Evolutionary conservation across 495 filamentous ascomycete genomes (phyloP).

Genomic region (Penicillium alfredii): DNA sequence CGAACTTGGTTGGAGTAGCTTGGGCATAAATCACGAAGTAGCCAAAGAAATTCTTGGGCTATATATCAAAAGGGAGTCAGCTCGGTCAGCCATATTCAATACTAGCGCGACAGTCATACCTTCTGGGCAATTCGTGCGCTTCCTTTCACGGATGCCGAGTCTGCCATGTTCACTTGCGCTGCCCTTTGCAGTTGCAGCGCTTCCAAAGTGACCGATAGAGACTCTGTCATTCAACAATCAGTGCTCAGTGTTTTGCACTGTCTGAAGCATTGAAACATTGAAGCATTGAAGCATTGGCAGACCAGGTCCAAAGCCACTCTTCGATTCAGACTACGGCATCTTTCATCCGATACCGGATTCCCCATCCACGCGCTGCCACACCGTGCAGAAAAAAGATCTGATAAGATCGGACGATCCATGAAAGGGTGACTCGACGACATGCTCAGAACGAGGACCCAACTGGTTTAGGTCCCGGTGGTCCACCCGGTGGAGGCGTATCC

Average conservation of each 20-base stretch:
- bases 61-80: background rate
- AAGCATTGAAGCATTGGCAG: too few species aligned
- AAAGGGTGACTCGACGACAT: too few species aligned
- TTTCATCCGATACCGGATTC: slow-evolving; percentile 12
- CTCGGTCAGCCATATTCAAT: too few species aligned
- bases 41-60: slow-evolving; percentile 5
- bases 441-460: too few species aligned
- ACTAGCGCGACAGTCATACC: background rate
- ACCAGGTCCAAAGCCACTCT: too few species aligned
- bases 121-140: background rate
- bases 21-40: slow-evolving; percentile 5
- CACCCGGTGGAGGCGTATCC: too few species aligned
- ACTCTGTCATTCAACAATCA: too few species aligned
- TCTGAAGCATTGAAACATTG: background rate
- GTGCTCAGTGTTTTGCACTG: background rate
- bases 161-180: too few species aligned
- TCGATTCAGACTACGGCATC: slow-evolving; percentile 1
- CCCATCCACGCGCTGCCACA: slow-evolving; percentile 2
- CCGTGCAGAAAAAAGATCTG: slow-evolving; percentile 6
- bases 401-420: slow-evolving; percentile 6
- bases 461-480: too few species aligned
- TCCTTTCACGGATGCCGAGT: background rate
- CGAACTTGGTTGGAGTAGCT: slow-evolving; percentile 30
- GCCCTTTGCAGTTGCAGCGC: too few species aligned
- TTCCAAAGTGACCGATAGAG: too few species aligned